A percentile compares a stretch with the other conserved stretches of the same genome.
These are phyloP conservation scores for Aeschynomene evenia DNA, from an alignment of 306 rosid species.

Conservation along the genomic window DNA sequence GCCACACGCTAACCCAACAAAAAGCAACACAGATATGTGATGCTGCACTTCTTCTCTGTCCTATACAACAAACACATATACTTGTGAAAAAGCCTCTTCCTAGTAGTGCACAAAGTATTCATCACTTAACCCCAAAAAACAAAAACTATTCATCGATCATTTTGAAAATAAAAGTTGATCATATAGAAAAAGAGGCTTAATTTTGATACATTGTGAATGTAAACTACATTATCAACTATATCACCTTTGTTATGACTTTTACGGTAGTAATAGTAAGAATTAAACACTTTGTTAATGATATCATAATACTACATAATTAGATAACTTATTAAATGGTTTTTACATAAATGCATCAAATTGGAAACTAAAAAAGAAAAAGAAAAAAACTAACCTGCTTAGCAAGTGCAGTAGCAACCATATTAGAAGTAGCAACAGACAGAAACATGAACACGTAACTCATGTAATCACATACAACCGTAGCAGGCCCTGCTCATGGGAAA, in stretches of 20 bases:
- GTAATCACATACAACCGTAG: conserved; percentile 81
- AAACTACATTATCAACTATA: no score
- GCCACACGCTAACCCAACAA: conserved; percentile 82
- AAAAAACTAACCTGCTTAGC: conserved; percentile 61
- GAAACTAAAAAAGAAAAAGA: neutral
- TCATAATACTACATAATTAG: no score
- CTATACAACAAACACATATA: conserved; percentile 39
- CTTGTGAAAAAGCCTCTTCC: neutral
- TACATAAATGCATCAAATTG: no score
- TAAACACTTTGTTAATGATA: no score
- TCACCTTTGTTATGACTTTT: no score
- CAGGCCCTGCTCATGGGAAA: conserved; percentile 64
- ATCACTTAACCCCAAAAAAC: no score
- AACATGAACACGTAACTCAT: conserved; percentile 82
- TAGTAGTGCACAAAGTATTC: neutral
- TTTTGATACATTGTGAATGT: no score
- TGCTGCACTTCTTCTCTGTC: conserved; percentile 72
- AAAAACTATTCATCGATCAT: neutral
- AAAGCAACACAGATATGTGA: conserved; percentile 61
- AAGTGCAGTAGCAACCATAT: conserved; percentile 92
- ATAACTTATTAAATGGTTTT: no score
- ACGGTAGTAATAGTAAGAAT: no score
- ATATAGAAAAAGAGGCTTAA: no score
- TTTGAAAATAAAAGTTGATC: neutral
- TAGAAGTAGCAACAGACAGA: conserved; percentile 88